Conservation (phyloP, 331 rosid species). For the Ulmus americana region DNA sequence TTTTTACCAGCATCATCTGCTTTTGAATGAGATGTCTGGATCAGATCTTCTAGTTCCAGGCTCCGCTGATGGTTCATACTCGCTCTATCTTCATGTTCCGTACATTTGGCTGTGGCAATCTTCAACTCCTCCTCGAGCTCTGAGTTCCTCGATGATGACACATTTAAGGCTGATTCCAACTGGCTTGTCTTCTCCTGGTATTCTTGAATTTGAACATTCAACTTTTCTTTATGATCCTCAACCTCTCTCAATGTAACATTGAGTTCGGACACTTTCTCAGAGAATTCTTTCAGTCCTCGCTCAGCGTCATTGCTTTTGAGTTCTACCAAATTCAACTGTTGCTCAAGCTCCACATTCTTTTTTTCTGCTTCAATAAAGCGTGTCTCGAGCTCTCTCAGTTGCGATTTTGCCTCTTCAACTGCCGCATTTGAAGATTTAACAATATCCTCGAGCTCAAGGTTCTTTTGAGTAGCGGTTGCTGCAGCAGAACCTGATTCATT, state of each 20-base stretch:
- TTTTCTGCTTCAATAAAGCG: conserved; percentile 54
- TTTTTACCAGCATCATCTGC: conserved; percentile 54
- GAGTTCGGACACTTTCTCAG: conserved; percentile 54
- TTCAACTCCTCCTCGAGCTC: conserved; percentile 71
- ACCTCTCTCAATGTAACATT: conserved; percentile 37
- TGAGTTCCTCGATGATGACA: conserved; percentile 40
- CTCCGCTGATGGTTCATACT: conserved; percentile 57
- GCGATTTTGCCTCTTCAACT: conserved; percentile 61
- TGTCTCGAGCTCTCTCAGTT: conserved; percentile 57
- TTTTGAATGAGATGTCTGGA: conserved; percentile 66
- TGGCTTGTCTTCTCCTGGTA: conserved; percentile 46
- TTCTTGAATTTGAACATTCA: conserved; percentile 45
- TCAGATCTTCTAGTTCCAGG: conserved; percentile 78
- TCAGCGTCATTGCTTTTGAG: conserved; percentile 54
- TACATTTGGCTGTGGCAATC: conserved; percentile 41
- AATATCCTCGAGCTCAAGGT: conserved; percentile 59
- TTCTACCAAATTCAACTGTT: conserved; percentile 47
- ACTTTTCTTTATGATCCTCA: conserved; percentile 53
- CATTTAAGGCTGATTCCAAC: conserved; percentile 57
- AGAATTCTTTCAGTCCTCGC: conserved; percentile 52
- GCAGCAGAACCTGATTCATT: conserved; percentile 54
- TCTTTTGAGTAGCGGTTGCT: conserved; percentile 56
- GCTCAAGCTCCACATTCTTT: conserved; percentile 76
- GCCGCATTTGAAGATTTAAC: conserved; percentile 50
- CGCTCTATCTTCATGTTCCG: conserved; percentile 76